Evolutionary conservation across 2,329 filamentous ascomycete species (phyloP).

Genomic region (Rhynchosporium secalis): DNA sequence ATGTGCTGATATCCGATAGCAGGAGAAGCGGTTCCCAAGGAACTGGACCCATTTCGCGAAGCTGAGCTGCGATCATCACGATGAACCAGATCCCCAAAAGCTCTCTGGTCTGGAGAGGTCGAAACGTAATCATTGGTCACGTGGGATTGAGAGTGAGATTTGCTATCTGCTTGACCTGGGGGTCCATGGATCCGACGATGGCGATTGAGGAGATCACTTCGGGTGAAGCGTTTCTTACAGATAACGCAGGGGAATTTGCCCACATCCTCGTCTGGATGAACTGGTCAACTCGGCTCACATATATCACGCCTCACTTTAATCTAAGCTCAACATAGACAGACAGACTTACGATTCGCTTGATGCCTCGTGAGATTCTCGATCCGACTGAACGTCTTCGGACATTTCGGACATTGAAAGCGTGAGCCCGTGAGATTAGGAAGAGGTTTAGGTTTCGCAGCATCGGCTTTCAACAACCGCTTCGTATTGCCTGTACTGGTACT

Average conservation of each 20-base stretch:
- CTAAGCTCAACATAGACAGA: neutral
- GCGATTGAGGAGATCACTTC: constrained; percentile 37
- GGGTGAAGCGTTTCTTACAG: constrained; percentile 37
- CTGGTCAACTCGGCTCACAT: neutral
- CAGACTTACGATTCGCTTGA: constrained; percentile 37
- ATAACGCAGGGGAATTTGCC: constrained; percentile 36
- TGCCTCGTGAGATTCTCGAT: constrained; percentile 39
- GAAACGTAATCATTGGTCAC: constrained; percentile 24
- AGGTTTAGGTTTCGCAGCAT: constrained; percentile 21
- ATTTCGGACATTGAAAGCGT: constrained; percentile 36
- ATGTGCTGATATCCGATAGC: constrained; percentile 13
- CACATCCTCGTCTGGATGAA: constrained; percentile 34
- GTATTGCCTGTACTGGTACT: neutral
- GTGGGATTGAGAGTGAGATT: constrained; percentile 20
- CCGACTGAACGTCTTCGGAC: constrained; percentile 38
- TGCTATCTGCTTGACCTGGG: constrained; percentile 1
- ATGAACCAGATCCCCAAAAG: constrained; percentile 5
- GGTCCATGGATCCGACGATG: constrained; percentile 35
- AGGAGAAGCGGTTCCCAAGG: constrained; percentile 15
- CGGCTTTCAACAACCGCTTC: constrained; percentile 23
- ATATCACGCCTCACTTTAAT: too few relatives aligned
- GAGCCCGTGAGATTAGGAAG: constrained; percentile 15
- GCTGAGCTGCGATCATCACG: constrained; percentile 21
- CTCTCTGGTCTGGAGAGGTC: constrained; percentile 18
- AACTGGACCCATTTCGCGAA: constrained; percentile 19